Conservation (phyloP, 768 basidiomycete genomes). For the Plicaturopsis crispa region DNA sequence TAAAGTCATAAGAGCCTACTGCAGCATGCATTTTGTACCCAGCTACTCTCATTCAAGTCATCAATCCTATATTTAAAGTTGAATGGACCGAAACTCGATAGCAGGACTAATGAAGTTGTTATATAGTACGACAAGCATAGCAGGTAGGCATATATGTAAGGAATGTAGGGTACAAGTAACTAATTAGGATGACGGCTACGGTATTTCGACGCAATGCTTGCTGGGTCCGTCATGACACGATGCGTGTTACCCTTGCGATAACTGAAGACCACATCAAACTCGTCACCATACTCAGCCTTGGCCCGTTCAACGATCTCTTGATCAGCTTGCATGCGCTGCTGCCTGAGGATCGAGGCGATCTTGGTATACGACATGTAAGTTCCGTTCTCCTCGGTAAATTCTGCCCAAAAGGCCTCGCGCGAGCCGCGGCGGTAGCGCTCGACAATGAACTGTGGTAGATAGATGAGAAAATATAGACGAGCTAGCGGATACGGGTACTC, state of each 20-base stretch:
- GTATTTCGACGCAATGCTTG: conserved; percentile 8
- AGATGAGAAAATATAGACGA: neutral
- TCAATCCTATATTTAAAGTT: no score
- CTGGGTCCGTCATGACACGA: conserved; percentile 7
- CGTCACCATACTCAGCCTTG: conserved; percentile 8
- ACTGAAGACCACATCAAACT: conserved; percentile 8
- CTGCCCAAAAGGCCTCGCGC: conserved; percentile 11
- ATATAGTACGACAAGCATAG: no score
- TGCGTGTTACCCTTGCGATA: conserved; percentile 10
- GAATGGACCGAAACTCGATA: no score
- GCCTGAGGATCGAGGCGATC: conserved; percentile 7
- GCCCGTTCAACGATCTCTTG: conserved; percentile 6
- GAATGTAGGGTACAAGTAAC: no score
- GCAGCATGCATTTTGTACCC: no score
- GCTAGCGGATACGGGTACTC: neutral
- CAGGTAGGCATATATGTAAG: no score
- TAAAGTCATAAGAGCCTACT: no score
- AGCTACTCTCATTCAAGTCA: no score
- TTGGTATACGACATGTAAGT: conserved; percentile 9
- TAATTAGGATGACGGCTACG: no score
- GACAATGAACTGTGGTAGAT: conserved; percentile 8
- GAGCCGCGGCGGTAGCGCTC: conserved; percentile 8
- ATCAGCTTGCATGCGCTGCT: neutral
- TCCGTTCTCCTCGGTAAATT: conserved; percentile 8
- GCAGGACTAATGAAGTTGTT: no score